phyloP scores from a whole-genome alignment of 164 flowering plant genomes.

The Platanus orientalis region DNA sequence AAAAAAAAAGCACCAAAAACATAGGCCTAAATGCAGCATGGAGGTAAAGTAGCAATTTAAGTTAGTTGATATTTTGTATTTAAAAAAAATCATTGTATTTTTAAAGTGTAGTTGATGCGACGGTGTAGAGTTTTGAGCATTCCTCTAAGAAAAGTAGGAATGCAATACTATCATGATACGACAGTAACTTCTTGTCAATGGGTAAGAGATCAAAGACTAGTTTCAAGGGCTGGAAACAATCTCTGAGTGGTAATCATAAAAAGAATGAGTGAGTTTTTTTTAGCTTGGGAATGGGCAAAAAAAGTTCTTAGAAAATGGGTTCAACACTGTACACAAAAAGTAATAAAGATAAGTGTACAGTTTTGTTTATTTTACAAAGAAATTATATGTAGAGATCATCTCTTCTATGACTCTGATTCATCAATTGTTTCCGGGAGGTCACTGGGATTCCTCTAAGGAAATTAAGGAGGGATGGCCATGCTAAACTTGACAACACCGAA shows the following conservation, averaged over 20 bases:
- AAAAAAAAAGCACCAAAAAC: too few relatives aligned
- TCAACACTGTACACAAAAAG: constrained; percentile 36
- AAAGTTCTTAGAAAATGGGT: constrained; percentile 6
- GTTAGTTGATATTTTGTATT: too few relatives aligned
- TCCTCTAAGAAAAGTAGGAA: too few relatives aligned
- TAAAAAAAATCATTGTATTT: too few relatives aligned
- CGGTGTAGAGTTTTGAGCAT: too few relatives aligned
- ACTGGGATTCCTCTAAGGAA: not conserved
- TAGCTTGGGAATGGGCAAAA: not conserved
- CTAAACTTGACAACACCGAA: not conserved
- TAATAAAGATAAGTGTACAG: constrained; percentile 23
- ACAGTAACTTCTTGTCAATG: not conserved
- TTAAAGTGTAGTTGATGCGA: too few relatives aligned
- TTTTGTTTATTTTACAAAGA: constrained; percentile 26
- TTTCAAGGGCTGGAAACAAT: too few relatives aligned
- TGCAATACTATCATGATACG: not conserved
- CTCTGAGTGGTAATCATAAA: not conserved
- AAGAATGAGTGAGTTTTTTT: not conserved
- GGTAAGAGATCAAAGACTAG: not conserved
- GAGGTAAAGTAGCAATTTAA: too few relatives aligned
- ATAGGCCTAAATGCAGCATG: too few relatives aligned
- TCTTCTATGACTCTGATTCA: constrained; percentile 20
- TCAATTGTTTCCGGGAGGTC: constrained; percentile 21
- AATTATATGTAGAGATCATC: not conserved
- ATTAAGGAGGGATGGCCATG: not conserved